Evolutionary conservation across 225 moss, liverwort and hornwort species (phyloP), one percentile per base, ranked within the genome.

Genomic region (Marchantia polymorpha): DNA sequence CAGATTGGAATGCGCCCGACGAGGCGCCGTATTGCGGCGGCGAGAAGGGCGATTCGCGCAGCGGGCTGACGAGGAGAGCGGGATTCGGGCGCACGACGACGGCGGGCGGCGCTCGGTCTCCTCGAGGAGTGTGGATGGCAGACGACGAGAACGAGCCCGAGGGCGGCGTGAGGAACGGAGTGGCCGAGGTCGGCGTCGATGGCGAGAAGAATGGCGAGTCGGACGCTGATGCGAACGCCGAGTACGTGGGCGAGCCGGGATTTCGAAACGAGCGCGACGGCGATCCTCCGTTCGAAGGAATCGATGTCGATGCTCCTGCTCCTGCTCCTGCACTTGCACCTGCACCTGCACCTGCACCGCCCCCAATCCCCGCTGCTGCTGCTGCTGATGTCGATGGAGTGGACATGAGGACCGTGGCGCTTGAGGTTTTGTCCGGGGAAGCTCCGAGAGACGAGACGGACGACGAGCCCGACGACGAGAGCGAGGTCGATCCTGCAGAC

Each of bases 161-260:
- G n/a, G 80, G 80, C 23, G 80, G 84, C 14, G 84, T 81, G 12
- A 80, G 63, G 47, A 80, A 80, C 8, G 80, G 80, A 70, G 76
- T 84, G 2, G 54, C 47, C 3, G 58, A 56, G 23, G 53, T 49
- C 7, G 80, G 55, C 17, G 80, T 81, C 7, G 66, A 56, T 12
- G 84, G 84, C 15, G 84, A 84, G 48, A 68, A 80, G 69, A 80
- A 80, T 29, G 84, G 84, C n/a, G 84, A 81, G 52, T 81, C 80
- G 6, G 30, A 69, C n/a, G 84, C 84, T 7, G 82, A 82, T 48
- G 54, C 56, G n/a, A 76, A 82, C 50, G 68, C 77, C 10, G 82
- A 82, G 47, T 59, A 71, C 7, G 82, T 66, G 15, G 76, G 77
- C 19, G 82, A 82, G 9, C 82, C 76, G 16, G 49, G n/a, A 82